Evolutionary conservation across 1,139 yeast species (phyloP), one percentile per base, ranked within the genome.

Genomic region (Yamadazyma epiphylla): DNA sequence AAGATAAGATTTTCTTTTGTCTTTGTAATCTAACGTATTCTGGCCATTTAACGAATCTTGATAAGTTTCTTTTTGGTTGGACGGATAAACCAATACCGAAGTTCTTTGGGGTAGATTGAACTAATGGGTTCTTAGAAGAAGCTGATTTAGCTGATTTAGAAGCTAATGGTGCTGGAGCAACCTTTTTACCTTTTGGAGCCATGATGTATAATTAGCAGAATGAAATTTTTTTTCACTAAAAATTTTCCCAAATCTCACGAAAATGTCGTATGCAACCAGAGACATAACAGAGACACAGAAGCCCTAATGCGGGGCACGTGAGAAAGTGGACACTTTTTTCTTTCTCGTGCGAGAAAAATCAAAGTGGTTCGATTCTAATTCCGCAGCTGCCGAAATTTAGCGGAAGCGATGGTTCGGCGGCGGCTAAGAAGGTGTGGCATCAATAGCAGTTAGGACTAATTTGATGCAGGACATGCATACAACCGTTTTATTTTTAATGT

Each of bases 11-110:
- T 78, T 89, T 89, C 85, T 81, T 89, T 77, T 91, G 97, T 80
- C 97, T 87, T 51, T 57, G 62, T 45, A 63, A 76, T 76, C 95
- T 87, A 53, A 89, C 94, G 68, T 88, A 88, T 71, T 83, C 94
- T 62, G 96, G 96, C 96, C 96, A 88, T 71, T 82, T 88, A 61
- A 87, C 95, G 64, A 82, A 87, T 70, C 95, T 84, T 45, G 89
- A 70, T 60, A 87, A 60, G 62, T 64, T 59, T 55, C 67, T 60
- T 58, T 62, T 62, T 45, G 68, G 70, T 47, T 63, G 70, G 38
- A 64, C 42, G 29, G 54, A 43, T 53, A 64, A 70, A 27, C 70
- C 70, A 37, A 64, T 59, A 45, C 70, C 70, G 39, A 55, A 64
- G 55, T 55, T 60, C 53, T 58, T 64, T 45, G 65, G 66, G 33